Percentiles rank a stretch among this genome's conserved stretches.
phyloP scores from a whole-genome alignment of 2,329 filamentous ascomycete species.

The Amesomyces nigricolor region DNA sequence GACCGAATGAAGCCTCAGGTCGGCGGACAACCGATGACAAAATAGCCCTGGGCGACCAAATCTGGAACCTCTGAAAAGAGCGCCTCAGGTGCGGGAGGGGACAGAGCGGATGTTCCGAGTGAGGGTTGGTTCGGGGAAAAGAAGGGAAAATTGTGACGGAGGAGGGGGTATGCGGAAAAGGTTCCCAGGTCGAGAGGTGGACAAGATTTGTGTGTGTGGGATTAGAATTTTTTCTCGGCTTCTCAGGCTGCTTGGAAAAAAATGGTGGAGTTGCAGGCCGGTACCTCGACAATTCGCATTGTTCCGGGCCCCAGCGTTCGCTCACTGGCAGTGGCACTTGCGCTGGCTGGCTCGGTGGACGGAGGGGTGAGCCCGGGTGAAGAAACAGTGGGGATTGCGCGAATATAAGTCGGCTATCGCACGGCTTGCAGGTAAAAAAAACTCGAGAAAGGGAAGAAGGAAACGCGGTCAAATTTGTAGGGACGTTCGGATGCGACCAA shows the following conservation, averaged over 20 bases:
- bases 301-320: constrained; percentile 6
- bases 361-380: constrained; percentile 6
- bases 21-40: constrained; percentile 15
- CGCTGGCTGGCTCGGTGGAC: neutral
- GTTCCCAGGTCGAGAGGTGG: constrained; percentile 24
- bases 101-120: constrained; percentile 8
- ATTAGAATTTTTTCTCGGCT: constrained; percentile 37
- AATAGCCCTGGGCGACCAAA: constrained; percentile 16
- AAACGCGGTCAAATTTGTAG: neutral
- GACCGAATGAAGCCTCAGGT: constrained; percentile 13
- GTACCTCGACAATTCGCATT: constrained; percentile 23
- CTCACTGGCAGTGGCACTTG: neutral
- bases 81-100: constrained; percentile 14
- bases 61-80: constrained; percentile 12
- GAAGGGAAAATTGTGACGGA: constrained; percentile 23
- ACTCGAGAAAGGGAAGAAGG: neutral
- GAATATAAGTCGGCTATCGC: constrained; percentile 23
- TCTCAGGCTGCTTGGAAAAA: constrained; percentile 23
- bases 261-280: constrained; percentile 26
- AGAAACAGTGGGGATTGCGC: constrained; percentile 21
- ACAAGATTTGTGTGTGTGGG: constrained; percentile 35
- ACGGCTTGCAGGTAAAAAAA: neutral
- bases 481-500: neutral
- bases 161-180: constrained; percentile 19
- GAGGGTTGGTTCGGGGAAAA: constrained; percentile 15